These are phyloP conservation scores for Flaveria linearis DNA, from an alignment of 129 eudicot genomes.

Conservation along the genomic window DNA sequence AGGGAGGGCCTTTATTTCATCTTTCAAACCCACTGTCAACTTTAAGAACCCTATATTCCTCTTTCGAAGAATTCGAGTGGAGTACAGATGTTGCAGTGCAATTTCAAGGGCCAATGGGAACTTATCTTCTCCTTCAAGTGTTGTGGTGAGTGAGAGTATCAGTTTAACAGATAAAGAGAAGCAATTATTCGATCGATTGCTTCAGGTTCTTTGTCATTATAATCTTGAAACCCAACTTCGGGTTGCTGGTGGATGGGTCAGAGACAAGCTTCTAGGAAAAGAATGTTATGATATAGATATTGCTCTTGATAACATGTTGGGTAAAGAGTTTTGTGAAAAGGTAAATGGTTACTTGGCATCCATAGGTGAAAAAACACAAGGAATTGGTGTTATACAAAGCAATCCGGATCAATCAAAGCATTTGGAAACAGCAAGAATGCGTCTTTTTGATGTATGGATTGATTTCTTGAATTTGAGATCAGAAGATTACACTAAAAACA, in stretches of 20 bases:
- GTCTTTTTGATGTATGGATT: slow-evolving; percentile 68
- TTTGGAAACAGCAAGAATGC: slow-evolving; percentile 94
- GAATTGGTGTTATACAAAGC: slow-evolving; percentile 77
- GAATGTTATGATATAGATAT: slow-evolving; percentile 87
- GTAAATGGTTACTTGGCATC: slow-evolving; percentile 64
- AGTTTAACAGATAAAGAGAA: slow-evolving; percentile 60
- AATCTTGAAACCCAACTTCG: slow-evolving; percentile 75
- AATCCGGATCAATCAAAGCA: slow-evolving; percentile 93
- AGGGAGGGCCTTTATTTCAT: slow-evolving; percentile 8
- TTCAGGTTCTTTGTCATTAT: slow-evolving; percentile 58
- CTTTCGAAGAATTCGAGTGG: slow-evolving; percentile 15
- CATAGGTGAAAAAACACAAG: slow-evolving; percentile 58
- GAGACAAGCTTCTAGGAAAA: slow-evolving; percentile 83
- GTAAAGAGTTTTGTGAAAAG: slow-evolving; percentile 82
- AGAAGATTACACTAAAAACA: slow-evolving; percentile 70
- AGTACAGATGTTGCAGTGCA: slow-evolving; percentile 13
- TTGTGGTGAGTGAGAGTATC: slow-evolving; percentile 53
- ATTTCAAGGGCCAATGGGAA: slow-evolving; percentile 13
- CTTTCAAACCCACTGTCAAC: not conserved
- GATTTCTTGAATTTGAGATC: slow-evolving; percentile 79
- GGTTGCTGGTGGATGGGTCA: slow-evolving; percentile 97
- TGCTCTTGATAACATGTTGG: slow-evolving; percentile 85
- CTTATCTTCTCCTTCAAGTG: slow-evolving; percentile 20
- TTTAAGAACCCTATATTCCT: not conserved
- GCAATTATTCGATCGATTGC: slow-evolving; percentile 61